Percentiles rank a stretch among this genome's conserved stretches.
Evolutionary conservation across 2,329 filamentous ascomycete genomes (phyloP).

Genomic region (Penicillium olsonii): DNA sequence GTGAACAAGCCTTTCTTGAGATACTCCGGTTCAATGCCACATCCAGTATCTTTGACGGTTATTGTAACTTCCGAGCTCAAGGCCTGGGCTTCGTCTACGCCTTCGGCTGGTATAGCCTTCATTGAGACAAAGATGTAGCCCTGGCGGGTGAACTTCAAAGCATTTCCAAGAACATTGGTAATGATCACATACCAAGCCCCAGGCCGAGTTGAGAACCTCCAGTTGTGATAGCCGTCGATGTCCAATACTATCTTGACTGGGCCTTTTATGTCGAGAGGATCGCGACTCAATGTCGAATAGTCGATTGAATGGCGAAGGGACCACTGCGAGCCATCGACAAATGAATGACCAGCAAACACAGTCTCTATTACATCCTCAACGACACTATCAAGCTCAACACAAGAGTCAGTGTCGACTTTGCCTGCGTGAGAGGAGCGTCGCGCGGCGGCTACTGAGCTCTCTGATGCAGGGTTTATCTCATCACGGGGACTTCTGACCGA

Average conservation of each 20-base stretch:
- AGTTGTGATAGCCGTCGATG: constrained; percentile 8
- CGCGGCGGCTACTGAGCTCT: not conserved
- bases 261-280: not conserved
- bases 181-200: constrained; percentile 17
- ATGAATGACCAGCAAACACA: constrained; percentile 17
- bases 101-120: not conserved
- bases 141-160: constrained; percentile 16
- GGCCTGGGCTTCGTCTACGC: not conserved
- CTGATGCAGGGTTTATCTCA: not conserved
- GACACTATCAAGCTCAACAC: constrained; percentile 12
- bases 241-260: constrained; percentile 14
- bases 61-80: constrained; percentile 17
- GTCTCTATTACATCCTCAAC: constrained; percentile 17
- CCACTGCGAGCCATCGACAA: constrained; percentile 1
- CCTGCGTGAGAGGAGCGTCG: not conserved
- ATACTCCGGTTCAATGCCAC: constrained; percentile 30
- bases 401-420: constrained; percentile 1
- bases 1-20: constrained; percentile 46
- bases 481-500: not conserved
- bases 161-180: constrained; percentile 20
- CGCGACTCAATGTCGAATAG: not conserved
- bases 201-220: constrained; percentile 12
- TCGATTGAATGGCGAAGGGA: not conserved
- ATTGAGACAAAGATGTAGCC: constrained; percentile 14
- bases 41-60: constrained; percentile 33